A percentile compares a stretch with the other conserved stretches of the same genome.
phyloP scores from a whole-genome alignment of 495 filamentous ascomycete species.

The Penicillium samsonianum region DNA sequence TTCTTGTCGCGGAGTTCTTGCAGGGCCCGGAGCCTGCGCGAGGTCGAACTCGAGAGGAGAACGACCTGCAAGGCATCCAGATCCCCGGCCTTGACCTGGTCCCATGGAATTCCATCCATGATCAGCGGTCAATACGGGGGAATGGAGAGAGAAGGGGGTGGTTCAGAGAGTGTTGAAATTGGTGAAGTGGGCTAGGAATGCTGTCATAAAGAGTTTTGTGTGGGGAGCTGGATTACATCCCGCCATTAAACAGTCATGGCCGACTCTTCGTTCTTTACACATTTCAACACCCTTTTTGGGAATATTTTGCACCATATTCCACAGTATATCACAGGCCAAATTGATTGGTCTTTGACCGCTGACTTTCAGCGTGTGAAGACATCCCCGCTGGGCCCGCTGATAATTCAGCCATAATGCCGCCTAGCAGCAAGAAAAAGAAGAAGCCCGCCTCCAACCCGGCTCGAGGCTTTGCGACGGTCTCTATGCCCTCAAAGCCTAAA shows the following conservation, averaged over 20 bases:
- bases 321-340: background rate
- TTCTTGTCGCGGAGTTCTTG: constrained; percentile 51
- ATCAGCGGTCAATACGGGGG: constrained; percentile 38
- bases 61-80: constrained; percentile 47
- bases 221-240: constrained; percentile 26
- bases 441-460: constrained; percentile 82
- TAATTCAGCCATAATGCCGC: constrained; percentile 55
- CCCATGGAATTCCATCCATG: constrained; percentile 54
- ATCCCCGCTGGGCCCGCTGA: constrained; percentile 15
- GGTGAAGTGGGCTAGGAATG: constrained; percentile 37
- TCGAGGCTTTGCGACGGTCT: constrained; percentile 89
- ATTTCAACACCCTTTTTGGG: constrained; percentile 13
- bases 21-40: constrained; percentile 49
- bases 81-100: constrained; percentile 50
- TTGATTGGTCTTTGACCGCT: constrained; percentile 6
- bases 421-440: constrained; percentile 83
- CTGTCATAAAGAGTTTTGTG: constrained; percentile 53
- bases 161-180: constrained; percentile 16
- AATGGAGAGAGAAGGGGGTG: constrained; percentile 24
- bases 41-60: constrained; percentile 51
- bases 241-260: constrained; percentile 24
- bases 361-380: constrained; percentile 15
- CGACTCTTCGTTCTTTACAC: constrained; percentile 22
- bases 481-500: constrained; percentile 73
- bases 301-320: constrained; percentile 2